Conservation (phyloP, 345 rosid genomes). For the Pugionium cornutum region DNA sequence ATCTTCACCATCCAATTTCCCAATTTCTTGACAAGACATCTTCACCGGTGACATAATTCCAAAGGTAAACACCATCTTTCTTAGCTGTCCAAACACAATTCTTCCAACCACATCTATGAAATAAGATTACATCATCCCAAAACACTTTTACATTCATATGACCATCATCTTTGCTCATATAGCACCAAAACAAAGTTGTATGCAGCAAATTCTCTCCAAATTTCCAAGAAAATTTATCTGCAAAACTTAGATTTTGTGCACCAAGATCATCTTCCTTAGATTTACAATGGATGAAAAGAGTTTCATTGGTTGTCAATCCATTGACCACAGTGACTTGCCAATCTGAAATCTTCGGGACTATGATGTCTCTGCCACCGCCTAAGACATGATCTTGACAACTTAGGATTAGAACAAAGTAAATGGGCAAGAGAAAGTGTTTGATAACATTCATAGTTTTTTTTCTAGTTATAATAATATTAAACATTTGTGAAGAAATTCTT, state of each 20-base stretch:
- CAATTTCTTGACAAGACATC: slow-evolving; percentile 23
- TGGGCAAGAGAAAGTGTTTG: slow-evolving; percentile 7
- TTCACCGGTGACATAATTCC: slow-evolving; percentile 14
- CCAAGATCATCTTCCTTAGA: slow-evolving; percentile 47
- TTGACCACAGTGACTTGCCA: slow-evolving; percentile 37
- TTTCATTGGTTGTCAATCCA: slow-evolving; percentile 16
- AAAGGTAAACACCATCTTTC: slow-evolving; percentile 42
- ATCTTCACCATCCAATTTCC: slow-evolving; percentile 32
- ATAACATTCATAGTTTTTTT: slow-evolving; percentile 23
- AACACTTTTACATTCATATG: slow-evolving; percentile 37
- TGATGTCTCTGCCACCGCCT: slow-evolving; percentile 12
- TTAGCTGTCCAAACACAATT: slow-evolving; percentile 44
- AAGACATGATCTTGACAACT: slow-evolving; percentile 5
- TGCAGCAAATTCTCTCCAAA: slow-evolving; percentile 33
- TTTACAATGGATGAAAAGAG: slow-evolving; percentile 39
- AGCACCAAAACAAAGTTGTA: slow-evolving; percentile 46
- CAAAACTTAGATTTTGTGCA: neutral
- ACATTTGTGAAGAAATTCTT: slow-evolving; percentile 11
- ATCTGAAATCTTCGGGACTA: slow-evolving; percentile 21
- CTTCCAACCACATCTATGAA: slow-evolving; percentile 42
- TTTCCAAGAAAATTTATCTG: slow-evolving; percentile 30
- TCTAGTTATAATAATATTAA: neutral
- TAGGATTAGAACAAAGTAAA: slow-evolving; percentile 15
- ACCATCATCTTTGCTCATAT: slow-evolving; percentile 31
- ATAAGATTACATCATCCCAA: slow-evolving; percentile 37